Percentiles rank a stretch among this genome's conserved stretches.
Evolutionary conservation across 192 early-diverging fungal species (phyloP).

Genomic region (Backusella mclennaniae): DNA sequence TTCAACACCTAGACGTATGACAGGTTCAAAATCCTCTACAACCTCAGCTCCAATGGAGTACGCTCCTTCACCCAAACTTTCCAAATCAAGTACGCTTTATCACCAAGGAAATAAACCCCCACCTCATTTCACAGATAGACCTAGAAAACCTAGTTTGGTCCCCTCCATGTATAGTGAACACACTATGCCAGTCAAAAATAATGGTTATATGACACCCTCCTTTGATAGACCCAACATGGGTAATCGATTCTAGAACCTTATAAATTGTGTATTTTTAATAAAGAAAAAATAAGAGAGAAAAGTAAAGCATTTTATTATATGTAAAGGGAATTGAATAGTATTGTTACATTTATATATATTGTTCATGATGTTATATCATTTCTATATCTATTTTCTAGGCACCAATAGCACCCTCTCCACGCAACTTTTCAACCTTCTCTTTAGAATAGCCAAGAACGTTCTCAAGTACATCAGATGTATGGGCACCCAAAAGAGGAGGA

Average conservation of each 20-base stretch:
- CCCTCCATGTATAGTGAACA: neutral
- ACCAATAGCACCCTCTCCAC: conserved; percentile 38
- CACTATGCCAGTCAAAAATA: neutral
- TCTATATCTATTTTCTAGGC: neutral
- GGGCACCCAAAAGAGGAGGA: conserved; percentile 85
- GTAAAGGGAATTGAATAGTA: neutral
- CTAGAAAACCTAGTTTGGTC: conserved; percentile 3
- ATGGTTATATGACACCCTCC: neutral
- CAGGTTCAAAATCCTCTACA: conserved; percentile 11
- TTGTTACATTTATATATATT: neutral
- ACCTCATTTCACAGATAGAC: conserved; percentile 1
- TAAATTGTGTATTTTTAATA: neutral
- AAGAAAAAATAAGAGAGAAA: neutral
- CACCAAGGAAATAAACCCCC: neutral
- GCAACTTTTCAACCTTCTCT: conserved; percentile 49
- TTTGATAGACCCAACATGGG: conserved; percentile 14
- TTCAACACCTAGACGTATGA: neutral
- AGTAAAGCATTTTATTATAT: neutral
- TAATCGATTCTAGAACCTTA: conserved; percentile 9
- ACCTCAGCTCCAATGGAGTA: neutral
- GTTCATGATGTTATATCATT: neutral
- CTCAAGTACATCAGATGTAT: conserved; percentile 78
- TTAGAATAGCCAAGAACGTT: conserved; percentile 64
- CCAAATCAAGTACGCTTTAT: conserved; percentile 9
- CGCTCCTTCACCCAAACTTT: conserved; percentile 10